Evolutionary conservation across 257 asterid genomes (phyloP).

Genomic region (Ophiorrhiza pumila): DNA sequence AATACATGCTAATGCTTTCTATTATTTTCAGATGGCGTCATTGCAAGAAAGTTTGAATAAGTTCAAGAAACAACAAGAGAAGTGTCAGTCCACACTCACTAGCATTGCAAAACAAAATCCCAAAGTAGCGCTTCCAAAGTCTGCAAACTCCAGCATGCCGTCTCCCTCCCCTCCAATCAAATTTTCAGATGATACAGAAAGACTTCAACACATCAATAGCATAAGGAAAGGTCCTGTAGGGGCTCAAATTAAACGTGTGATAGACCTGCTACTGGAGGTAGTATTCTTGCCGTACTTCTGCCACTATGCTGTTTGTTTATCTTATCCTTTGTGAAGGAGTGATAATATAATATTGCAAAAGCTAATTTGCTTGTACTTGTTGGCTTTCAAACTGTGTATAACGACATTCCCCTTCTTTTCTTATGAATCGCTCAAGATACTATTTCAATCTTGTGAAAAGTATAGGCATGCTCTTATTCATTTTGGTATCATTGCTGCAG

Average conservation of each 20-base stretch:
- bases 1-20: background rate
- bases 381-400: background rate
- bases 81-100: constrained; percentile 18
- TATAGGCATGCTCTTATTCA: constrained; percentile 11
- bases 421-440: background rate
- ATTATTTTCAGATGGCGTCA: constrained; percentile 19
- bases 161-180: constrained; percentile 56
- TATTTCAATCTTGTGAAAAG: background rate
- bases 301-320: background rate
- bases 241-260: constrained; percentile 90
- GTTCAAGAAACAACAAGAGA: constrained; percentile 26
- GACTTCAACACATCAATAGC: constrained; percentile 85
- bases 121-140: constrained; percentile 32
- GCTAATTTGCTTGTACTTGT: background rate
- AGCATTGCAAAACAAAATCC: constrained; percentile 19
- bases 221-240: constrained; percentile 94
- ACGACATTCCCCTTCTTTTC: constrained; percentile 6
- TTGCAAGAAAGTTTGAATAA: constrained; percentile 22
- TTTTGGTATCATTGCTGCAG: constrained; percentile 34
- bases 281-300: constrained; percentile 1
- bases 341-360: background rate
- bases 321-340: background rate
- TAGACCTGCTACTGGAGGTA: constrained; percentile 79
- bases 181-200: constrained; percentile 78
- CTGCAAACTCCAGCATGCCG: constrained; percentile 28